Evolutionary conservation across 805 yeast genomes (phyloP), one percentile per base, ranked within the genome.

Genomic region (Candida nitratophila): DNA sequence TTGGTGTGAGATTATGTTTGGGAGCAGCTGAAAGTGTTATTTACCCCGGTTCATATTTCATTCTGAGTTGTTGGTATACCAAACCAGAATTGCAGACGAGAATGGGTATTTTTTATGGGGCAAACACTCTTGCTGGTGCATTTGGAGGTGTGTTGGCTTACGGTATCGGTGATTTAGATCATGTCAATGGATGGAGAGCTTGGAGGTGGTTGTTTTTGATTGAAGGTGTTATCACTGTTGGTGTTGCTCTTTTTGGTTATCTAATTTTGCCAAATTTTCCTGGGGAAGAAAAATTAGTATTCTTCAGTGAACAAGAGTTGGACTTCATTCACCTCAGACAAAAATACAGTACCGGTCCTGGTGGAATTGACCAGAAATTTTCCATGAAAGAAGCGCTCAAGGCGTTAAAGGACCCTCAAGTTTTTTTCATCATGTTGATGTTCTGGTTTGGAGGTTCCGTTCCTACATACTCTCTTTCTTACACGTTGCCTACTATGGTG

Each of bases 121-220:
- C 59, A 36, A 56, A 54, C 39, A 49, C 65, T 43, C 33, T 48
- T 21, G 70, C 61, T 26, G 71, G 66, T 17, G 65, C 68, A 10
- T 63, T 68, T 49, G 62, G 65, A n/a, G 69, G 69, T 24, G 50
- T 67, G 9, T 39, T 67, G 26, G 70, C 74, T 1, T 67, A 57
- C 47, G 70, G 60, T 7, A 34, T 34, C 11, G 37, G 37, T 20
- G 12, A 34, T 17, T 51, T 65, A 50, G 54, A 55, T 40, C 65
- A 68, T 32, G 47, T 45, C 31, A 40, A 37, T 6, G 74, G 75
- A 2, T 54, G 66, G 36, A 66, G 60, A 22, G 75, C 76, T 16
- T 73, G 78, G 77, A 59, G 75, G 41, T 76, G 76, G 72, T 60
- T 76, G 34, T 76, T 68, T 52, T 60, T 75, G 33, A 64, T 77